phyloP scores from a whole-genome alignment of 164 flowering plant species.

The Stephania yunnanensis region DNA sequence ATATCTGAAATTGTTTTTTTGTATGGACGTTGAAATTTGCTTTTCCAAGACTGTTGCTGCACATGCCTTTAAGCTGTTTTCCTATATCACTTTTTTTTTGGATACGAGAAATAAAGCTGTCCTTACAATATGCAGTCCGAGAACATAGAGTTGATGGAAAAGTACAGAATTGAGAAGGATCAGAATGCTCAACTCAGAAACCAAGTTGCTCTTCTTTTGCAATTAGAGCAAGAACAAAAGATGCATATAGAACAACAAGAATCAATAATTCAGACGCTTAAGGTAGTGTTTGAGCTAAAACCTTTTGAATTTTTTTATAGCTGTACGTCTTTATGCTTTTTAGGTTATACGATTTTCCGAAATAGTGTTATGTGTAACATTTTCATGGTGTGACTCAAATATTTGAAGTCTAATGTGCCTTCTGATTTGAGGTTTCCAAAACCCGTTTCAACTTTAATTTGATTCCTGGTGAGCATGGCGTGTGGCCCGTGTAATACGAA shows the following conservation, averaged over 20 bases:
- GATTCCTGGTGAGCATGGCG: too few relatives aligned
- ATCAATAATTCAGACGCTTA: slow-evolving; percentile 60
- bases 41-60: neutral
- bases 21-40: neutral
- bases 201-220: slow-evolving; percentile 80
- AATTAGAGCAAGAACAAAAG: slow-evolving; percentile 80
- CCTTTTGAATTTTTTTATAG: neutral
- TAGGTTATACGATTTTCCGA: neutral
- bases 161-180: slow-evolving; percentile 78
- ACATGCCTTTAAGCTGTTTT: neutral
- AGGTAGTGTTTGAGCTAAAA: slow-evolving; percentile 40
- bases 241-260: slow-evolving; percentile 67
- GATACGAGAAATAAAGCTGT: neutral
- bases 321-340: neutral
- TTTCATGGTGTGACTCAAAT: neutral
- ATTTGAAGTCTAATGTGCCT: too few relatives aligned
- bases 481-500: too few relatives aligned
- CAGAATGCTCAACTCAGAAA: slow-evolving; percentile 82
- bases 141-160: slow-evolving; percentile 65
- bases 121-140: slow-evolving; percentile 52
- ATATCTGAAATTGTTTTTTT: too few relatives aligned
- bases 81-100: neutral
- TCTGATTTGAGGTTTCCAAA: too few relatives aligned
- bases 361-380: neutral
- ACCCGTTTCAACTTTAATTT: too few relatives aligned